A percentile compares a stretch with the other conserved stretches of the same genome.
phyloP scores from a whole-genome alignment of 192 early-diverging fungal genomes.

The Obelidium mucronatum region DNA sequence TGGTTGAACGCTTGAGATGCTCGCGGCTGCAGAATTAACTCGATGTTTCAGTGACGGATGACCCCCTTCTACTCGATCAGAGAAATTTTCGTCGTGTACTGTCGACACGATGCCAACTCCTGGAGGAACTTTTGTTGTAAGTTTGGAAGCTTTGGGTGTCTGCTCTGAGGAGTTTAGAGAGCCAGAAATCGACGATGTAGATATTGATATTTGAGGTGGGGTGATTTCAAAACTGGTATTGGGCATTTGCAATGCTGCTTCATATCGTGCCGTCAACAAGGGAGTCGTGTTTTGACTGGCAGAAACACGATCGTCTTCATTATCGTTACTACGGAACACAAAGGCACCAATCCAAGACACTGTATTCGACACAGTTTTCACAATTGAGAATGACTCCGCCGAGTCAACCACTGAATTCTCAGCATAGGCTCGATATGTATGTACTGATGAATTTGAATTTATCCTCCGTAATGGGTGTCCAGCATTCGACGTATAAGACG shows the following conservation, averaged over 20 bases:
- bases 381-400: not conserved
- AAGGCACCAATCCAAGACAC: constrained; percentile 7
- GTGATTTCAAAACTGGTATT: not conserved
- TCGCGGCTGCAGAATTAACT: not conserved
- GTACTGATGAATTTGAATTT: not conserved
- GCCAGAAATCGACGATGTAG: not conserved
- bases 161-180: not conserved
- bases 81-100: constrained; percentile 6
- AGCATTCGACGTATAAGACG: not conserved
- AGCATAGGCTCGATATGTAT: not conserved
- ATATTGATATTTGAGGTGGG: not conserved
- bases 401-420: not conserved
- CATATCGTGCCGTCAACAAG: not conserved
- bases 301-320: not conserved
- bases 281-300: constrained; percentile 2
- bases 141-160: not conserved
- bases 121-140: not conserved
- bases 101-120: constrained; percentile 11
- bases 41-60: not conserved
- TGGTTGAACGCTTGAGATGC: not conserved
- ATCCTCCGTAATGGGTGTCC: not conserved
- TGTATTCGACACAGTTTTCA: constrained; percentile 11
- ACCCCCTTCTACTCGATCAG: no score
- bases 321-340: constrained; percentile 9
- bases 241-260: not conserved